Conservation (phyloP, 106 monocot species). For the Acorus gramineus region DNA sequence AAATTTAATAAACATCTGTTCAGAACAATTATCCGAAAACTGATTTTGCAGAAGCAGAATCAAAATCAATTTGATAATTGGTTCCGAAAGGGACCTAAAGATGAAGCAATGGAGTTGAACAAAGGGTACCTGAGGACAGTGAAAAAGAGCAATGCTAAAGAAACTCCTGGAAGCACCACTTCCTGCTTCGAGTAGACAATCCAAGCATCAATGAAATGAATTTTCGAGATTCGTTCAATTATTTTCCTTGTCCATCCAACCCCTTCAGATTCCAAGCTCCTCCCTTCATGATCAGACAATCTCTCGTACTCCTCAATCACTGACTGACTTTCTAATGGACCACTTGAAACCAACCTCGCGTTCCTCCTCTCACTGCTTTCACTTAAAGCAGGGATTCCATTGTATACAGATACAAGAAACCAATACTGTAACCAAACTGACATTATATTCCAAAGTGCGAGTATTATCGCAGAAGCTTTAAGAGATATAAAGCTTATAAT, state of each 20-base stretch:
- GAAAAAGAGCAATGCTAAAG: constrained; percentile 80
- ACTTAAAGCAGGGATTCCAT: constrained; percentile 59
- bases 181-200: constrained; percentile 68
- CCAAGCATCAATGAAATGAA: constrained; percentile 62
- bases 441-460: constrained; percentile 61
- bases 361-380: constrained; percentile 34
- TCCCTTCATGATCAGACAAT: constrained; percentile 6
- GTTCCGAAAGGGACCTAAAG: too few species aligned
- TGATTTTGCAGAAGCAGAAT: too few species aligned
- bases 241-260: constrained; percentile 24
- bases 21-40: too few species aligned
- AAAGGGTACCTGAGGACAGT: constrained; percentile 56
- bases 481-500: constrained; percentile 84
- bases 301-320: constrained; percentile 6
- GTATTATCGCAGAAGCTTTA: constrained; percentile 52
- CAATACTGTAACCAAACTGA: constrained; percentile 82
- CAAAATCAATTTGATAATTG: too few species aligned
- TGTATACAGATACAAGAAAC: constrained; percentile 74
- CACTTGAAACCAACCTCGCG: constrained; percentile 4
- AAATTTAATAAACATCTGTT: too few species aligned
- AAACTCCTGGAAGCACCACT: constrained; percentile 73
- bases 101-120: too few species aligned
- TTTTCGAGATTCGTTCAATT: constrained; percentile 25
- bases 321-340: constrained; percentile 7
- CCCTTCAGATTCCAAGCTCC: constrained; percentile 2